These are phyloP conservation scores for Graphium sp. DNA, from an alignment of 2,329 filamentous ascomycete genomes.

Conservation along the genomic window DNA sequence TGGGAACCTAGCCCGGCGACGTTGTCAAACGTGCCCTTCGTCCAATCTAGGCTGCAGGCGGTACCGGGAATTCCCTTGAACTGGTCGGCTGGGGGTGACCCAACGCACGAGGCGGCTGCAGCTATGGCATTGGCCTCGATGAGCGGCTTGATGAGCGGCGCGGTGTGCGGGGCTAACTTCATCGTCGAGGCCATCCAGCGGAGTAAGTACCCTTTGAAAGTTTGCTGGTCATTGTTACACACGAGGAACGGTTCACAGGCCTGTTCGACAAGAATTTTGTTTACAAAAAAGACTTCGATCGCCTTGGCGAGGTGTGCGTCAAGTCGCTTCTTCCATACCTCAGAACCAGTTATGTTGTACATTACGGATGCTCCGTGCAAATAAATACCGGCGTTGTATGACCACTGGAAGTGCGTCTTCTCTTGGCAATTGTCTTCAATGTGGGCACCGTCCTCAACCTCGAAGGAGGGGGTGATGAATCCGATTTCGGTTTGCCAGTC, in stretches of 20 bases:
- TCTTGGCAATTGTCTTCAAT: constrained; percentile 26
- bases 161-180: constrained; percentile 35
- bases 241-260: constrained; percentile 43
- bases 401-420: constrained; percentile 37
- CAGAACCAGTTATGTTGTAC: constrained; percentile 38
- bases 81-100: constrained; percentile 19
- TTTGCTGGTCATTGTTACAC: constrained; percentile 57
- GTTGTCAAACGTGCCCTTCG: constrained; percentile 35
- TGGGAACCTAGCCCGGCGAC: constrained; percentile 48
- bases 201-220: constrained; percentile 60
- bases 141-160: constrained; percentile 29
- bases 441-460: constrained; percentile 33
- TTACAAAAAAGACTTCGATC: constrained; percentile 36
- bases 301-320: constrained; percentile 38
- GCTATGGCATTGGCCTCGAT: constrained; percentile 31
- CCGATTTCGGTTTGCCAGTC: constrained; percentile 41
- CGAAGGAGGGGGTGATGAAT: constrained; percentile 37
- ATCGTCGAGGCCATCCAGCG: constrained; percentile 45
- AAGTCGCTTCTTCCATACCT: constrained; percentile 38
- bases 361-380: constrained; percentile 44
- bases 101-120: constrained; percentile 33
- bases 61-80: constrained; percentile 38
- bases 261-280: constrained; percentile 42
- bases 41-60: constrained; percentile 53
- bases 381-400: constrained; percentile 52